Conservation (phyloP, 345 rosid genomes). For the Euphorbia peplus region DNA sequence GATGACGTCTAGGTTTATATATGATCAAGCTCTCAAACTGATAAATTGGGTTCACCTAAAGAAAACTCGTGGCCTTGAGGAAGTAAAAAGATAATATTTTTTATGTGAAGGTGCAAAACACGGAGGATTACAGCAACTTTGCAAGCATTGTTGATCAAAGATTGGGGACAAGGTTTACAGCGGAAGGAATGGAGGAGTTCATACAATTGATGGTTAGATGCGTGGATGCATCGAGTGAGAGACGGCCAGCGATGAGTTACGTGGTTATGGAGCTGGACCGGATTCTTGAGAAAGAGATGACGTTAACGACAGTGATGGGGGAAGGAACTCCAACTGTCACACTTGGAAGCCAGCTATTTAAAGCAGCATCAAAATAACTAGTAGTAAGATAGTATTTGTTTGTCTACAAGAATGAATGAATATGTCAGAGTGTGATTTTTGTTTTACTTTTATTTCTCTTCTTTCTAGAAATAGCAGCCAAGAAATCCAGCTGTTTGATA, state of each 20-base stretch:
- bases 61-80: no score
- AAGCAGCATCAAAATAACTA: constrained; percentile 46
- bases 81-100: neutral
- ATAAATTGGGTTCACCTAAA: no score
- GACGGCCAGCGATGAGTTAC: constrained; percentile 67
- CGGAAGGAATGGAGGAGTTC: constrained; percentile 78
- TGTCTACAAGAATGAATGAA: constrained; percentile 16
- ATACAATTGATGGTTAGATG: constrained; percentile 54
- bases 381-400: constrained; percentile 19
- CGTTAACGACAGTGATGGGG: constrained; percentile 76
- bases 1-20: no score
- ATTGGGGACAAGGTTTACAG: constrained; percentile 63
- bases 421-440: constrained; percentile 35
- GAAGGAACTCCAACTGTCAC: constrained; percentile 78
- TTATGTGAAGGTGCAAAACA: constrained; percentile 56
- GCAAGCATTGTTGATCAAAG: constrained; percentile 60
- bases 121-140: constrained; percentile 43
- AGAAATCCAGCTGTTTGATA: constrained; percentile 68
- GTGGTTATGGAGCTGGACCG: constrained; percentile 76
- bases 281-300: constrained; percentile 72
- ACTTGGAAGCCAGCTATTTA: constrained; percentile 86
- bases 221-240: constrained; percentile 69
- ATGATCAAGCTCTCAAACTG: no score
- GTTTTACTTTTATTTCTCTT: constrained; percentile 24
- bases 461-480: constrained; percentile 19